These are phyloP conservation scores for Physcia stellaris DNA, from an alignment of 495 filamentous ascomycete genomes.

Conservation along the genomic window DNA sequence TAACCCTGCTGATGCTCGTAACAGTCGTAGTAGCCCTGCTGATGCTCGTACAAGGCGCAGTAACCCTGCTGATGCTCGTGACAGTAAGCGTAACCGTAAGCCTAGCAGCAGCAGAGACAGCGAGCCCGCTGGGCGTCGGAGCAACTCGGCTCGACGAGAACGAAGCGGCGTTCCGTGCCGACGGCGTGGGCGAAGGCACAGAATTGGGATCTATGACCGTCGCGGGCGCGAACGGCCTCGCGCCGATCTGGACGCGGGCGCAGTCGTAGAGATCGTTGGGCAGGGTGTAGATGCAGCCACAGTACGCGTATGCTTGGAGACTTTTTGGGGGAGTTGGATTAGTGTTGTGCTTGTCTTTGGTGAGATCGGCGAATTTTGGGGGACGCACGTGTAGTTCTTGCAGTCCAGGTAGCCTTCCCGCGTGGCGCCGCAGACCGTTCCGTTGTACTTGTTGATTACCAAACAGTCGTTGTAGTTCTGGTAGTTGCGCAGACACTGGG, in stretches of 20 bases:
- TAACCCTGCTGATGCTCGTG: too few species aligned
- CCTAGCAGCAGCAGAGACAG: too few species aligned
- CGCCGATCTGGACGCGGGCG: slow-evolving; percentile 8
- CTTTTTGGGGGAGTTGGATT: not conserved
- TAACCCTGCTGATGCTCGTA: too few species aligned
- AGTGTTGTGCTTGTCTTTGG: not conserved
- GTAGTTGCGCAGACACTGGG: slow-evolving; percentile 5
- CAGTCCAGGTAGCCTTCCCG: slow-evolving; percentile 9
- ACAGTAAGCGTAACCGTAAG: too few species aligned
- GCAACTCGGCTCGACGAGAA: too few species aligned
- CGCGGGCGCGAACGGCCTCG: too few species aligned
- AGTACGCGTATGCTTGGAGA: slow-evolving; percentile 12
- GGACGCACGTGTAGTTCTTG: slow-evolving; percentile 10
- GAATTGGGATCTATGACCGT: too few species aligned
- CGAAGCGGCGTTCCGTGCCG: too few species aligned
- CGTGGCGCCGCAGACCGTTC: slow-evolving; percentile 7
- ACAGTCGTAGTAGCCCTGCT: too few species aligned
- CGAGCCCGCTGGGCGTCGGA: too few species aligned
- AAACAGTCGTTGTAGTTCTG: slow-evolving; percentile 5
- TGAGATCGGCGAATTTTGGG: not conserved
- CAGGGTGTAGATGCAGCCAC: slow-evolving; percentile 7
- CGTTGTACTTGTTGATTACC: slow-evolving; percentile 1
- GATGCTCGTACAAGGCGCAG: too few species aligned
- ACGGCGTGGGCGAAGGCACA: too few species aligned
- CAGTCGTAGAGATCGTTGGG: slow-evolving; percentile 7